Evolutionary conservation across 2,329 filamentous ascomycete genomes (phyloP).

Genomic region (Sporothrix sp.): DNA sequence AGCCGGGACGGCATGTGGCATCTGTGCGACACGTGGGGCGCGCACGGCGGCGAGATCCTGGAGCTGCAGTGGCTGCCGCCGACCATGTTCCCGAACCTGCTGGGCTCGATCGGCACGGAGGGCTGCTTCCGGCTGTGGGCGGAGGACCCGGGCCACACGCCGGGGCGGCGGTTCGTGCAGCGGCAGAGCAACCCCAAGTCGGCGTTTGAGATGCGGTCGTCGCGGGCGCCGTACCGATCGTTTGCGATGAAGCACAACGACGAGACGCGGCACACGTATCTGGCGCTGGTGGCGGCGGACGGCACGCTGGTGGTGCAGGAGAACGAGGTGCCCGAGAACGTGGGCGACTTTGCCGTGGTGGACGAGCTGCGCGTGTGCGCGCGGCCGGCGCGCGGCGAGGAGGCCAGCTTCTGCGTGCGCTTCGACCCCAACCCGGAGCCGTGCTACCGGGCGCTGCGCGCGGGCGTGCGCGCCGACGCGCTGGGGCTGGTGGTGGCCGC

Average conservation of each 20-base stretch:
- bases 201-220: slow-evolving; percentile 47
- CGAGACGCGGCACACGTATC: slow-evolving; percentile 68
- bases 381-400: slow-evolving; percentile 67
- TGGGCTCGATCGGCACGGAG: slow-evolving; percentile 83
- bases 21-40: slow-evolving; percentile 77
- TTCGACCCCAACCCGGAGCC: slow-evolving; percentile 85
- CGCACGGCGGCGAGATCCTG: slow-evolving; percentile 81
- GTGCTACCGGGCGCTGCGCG: slow-evolving; percentile 64
- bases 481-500: slow-evolving; percentile 76
- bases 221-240: slow-evolving; percentile 61
- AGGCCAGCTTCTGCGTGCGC: slow-evolving; percentile 73
- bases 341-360: slow-evolving; percentile 64
- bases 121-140: slow-evolving; percentile 88
- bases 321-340: slow-evolving; percentile 72
- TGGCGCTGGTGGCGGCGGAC: slow-evolving; percentile 70
- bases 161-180: slow-evolving; percentile 71
- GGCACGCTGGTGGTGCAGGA: slow-evolving; percentile 73
- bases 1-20: slow-evolving; percentile 70
- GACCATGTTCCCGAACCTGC: slow-evolving; percentile 72
- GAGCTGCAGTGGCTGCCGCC: slow-evolving; percentile 95
- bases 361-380: slow-evolving; percentile 68
- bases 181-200: slow-evolving; percentile 39
- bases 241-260: slow-evolving; percentile 79
- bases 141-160: slow-evolving; percentile 73
- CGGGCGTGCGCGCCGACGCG: slow-evolving; percentile 71